Percentiles rank a stretch among this genome's conserved stretches.
These are phyloP conservation scores for Ophiobolus disseminans DNA, from an alignment of 2,329 filamentous ascomycete genomes.

Conservation along the genomic window DNA sequence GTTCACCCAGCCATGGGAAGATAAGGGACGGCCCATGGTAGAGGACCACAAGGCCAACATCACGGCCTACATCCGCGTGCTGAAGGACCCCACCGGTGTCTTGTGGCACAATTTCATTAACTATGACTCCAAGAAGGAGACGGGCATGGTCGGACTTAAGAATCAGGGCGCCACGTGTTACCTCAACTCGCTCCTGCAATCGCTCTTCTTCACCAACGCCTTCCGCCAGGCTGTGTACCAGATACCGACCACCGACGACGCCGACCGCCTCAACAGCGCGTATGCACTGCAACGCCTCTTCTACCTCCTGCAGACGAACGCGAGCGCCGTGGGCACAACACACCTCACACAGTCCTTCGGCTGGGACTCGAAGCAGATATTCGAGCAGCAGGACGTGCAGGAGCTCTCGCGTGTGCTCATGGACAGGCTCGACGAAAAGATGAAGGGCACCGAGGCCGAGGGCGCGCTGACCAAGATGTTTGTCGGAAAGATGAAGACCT, in stretches of 20 bases:
- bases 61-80: conserved; percentile 80
- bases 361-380: conserved; percentile 97
- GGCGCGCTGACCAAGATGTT: conserved; percentile 90
- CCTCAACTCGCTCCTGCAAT: conserved; percentile 58
- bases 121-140: conserved; percentile 99
- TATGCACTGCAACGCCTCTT: conserved; percentile 94
- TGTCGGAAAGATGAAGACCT: conserved; percentile 97
- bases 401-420: conserved; percentile 96
- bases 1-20: conserved; percentile 80
- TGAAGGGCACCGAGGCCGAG: conserved; percentile 95
- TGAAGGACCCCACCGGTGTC: conserved; percentile 87
- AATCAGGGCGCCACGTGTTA: conserved; percentile 84
- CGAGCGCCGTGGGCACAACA: conserved; percentile 82
- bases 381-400: conserved; percentile 98
- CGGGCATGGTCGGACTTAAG: conserved; percentile 93
- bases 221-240: conserved; percentile 98
- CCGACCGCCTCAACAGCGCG: conserved; percentile 83
- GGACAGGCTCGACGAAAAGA: conserved; percentile 95
- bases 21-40: conserved; percentile 71
- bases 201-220: conserved; percentile 69
- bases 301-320: conserved; percentile 90
- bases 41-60: conserved; percentile 80
- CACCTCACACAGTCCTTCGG: conserved; percentile 97
- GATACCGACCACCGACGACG: conserved; percentile 89
- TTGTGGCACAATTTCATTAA: conserved; percentile 91